phyloP scores from a whole-genome alignment of 2,329 filamentous ascomycete species.

The Microdochium paspali region DNA sequence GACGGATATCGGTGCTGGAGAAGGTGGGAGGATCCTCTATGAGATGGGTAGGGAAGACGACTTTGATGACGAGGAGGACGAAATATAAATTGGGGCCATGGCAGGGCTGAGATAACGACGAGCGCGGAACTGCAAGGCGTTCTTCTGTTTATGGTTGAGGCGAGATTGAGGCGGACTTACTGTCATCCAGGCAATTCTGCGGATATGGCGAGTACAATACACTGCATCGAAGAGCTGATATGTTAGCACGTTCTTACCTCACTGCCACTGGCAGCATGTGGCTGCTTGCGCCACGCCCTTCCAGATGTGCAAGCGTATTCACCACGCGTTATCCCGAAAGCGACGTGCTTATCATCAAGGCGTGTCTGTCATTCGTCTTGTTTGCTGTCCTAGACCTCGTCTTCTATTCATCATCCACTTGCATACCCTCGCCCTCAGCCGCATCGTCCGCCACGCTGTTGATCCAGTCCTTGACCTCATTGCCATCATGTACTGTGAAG shows the following conservation, averaged over 20 bases:
- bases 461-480: slow-evolving; percentile 78
- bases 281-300: too few species aligned
- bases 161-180: too few species aligned
- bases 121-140: too few species aligned
- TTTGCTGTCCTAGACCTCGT: slow-evolving; percentile 8
- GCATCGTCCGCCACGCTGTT: slow-evolving; percentile 57
- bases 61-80: slow-evolving; percentile 73
- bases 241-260: too few species aligned
- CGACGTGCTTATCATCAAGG: not conserved
- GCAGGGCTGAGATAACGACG: too few species aligned
- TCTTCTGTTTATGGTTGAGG: too few species aligned
- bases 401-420: slow-evolving; percentile 26
- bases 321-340: too few species aligned
- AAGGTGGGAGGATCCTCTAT: slow-evolving; percentile 89
- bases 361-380: slow-evolving; percentile 5
- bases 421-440: slow-evolving; percentile 32
- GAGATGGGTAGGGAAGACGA: slow-evolving; percentile 96
- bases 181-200: too few species aligned
- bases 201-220: too few species aligned
- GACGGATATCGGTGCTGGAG: slow-evolving; percentile 65
- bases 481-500: slow-evolving; percentile 86
- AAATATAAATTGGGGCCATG: slow-evolving; percentile 13
- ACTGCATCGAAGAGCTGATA: too few species aligned
- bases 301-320: too few species aligned
- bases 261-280: too few species aligned